Evolutionary conservation across 257 asterid genomes (phyloP).

Genomic region (Nicotiana tomentosiformis): DNA sequence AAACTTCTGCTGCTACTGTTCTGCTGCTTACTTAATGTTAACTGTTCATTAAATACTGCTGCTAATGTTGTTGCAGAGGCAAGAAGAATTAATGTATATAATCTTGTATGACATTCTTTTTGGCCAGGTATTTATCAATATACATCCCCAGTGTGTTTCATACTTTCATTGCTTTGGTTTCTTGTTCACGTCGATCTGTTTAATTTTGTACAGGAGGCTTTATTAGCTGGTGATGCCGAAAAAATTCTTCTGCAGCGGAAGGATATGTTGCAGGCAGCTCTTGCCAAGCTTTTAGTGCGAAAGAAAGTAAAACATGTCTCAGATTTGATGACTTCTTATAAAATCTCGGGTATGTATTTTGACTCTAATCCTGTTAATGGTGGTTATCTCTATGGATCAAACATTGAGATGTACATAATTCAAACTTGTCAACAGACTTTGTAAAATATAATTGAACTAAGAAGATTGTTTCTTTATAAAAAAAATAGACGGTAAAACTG

Average conservation of each 20-base stretch:
- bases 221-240: conserved; percentile 80
- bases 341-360: conserved; percentile 39
- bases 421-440: background rate
- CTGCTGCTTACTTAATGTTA: too few relatives aligned
- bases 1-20: conserved; percentile 13
- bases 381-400: background rate
- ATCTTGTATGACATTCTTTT: conserved; percentile 74
- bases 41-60: background rate
- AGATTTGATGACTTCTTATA: conserved; percentile 56
- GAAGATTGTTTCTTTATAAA: background rate
- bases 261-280: conserved; percentile 53
- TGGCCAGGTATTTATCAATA: conserved; percentile 53
- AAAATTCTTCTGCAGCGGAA: conserved; percentile 54
- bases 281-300: conserved; percentile 40
- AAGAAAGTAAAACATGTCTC: conserved; percentile 51
- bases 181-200: conserved; percentile 7
- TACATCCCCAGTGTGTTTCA: background rate
- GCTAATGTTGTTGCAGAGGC: conserved; percentile 55
- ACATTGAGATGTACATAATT: background rate
- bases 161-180: conserved; percentile 4
- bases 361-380: background rate
- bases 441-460: background rate
- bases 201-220: conserved; percentile 39
- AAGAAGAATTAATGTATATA: conserved; percentile 59
- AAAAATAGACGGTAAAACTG: background rate